Base-by-base conservation (phyloP, 208 protist genomes). In the Balamuthia mandrillaris region DNA sequence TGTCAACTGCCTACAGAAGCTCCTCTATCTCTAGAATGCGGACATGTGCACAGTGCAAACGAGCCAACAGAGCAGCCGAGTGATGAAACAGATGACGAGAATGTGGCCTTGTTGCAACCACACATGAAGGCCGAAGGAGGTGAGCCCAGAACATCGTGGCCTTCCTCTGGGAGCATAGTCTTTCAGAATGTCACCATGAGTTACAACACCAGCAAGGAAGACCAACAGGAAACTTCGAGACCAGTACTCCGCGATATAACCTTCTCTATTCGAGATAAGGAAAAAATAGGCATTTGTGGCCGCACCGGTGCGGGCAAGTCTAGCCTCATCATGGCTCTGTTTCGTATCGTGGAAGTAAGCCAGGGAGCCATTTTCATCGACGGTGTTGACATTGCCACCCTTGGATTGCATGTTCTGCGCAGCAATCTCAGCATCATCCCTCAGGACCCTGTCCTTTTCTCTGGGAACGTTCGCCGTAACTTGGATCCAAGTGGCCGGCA, bases 271-370 rank as follows among this genome's bases (percentile, higher is more conserved):
- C 49, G 49, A 18, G 21, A 18, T 18, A n/a, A n/a, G n/a, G 49
- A 56, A 56, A 56, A 56, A 87, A 78, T 96, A 16, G 94, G 93
- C n/a, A 27, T 70, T 14, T 14, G 12, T 14, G 61, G 61, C 18
- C 61, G 61, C 27, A 70, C 61, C 14, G 61, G 61, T 16, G 61
- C 61, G 27, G 61, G 61, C n/a, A 70, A 70, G 37, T 37, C 18
- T 29, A 47, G 18, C n/a, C n/a, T 70, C 42, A 27, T 70, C 27
- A 14, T 70, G 12, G 27, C 61, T 27, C 37, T 70, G 16, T 70
- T 70, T 27, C 61, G 61, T 29, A 47, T 81, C 91, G 33, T 95
- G 93, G 24, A 93, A 94, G 39, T 45, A 78, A 18, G 93, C 90
- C 33, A 95, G 93, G 66, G 72, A 49, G 35, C 6, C 10, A 85